Conservation (phyloP, 2,329 filamentous ascomycete genomes). For the Harringtonia lauricola region DNA sequence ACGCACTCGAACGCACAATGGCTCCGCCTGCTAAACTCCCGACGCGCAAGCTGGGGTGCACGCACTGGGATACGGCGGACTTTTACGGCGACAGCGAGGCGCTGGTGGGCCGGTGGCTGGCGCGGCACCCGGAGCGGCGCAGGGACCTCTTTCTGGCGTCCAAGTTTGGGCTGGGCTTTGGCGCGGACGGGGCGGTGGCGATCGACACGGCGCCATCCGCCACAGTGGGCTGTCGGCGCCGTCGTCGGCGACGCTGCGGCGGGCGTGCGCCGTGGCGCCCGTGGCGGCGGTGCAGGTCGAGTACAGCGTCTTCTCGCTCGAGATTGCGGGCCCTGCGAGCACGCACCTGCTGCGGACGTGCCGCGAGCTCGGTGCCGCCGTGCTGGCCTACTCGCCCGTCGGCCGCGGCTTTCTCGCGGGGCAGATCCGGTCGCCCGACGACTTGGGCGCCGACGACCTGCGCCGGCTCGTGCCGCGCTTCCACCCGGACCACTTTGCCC, state of each 20-base stretch:
- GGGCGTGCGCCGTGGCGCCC: constrained; percentile 36
- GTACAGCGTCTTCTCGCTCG: constrained; percentile 36
- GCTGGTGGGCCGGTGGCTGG: constrained; percentile 39
- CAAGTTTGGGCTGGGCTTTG: constrained; percentile 20
- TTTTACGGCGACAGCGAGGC: constrained; percentile 36
- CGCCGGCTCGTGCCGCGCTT: constrained; percentile 36
- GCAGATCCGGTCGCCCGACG: constrained; percentile 28
- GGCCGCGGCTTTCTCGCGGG: constrained; percentile 48
- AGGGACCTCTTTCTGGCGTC: constrained; percentile 35
- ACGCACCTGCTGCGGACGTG: constrained; percentile 40
- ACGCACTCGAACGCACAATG: too few species aligned
- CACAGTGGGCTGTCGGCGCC: constrained; percentile 44
- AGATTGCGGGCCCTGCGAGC: constrained; percentile 41
- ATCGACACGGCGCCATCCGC: constrained; percentile 29
- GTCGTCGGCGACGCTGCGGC: constrained; percentile 35
- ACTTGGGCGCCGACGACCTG: constrained; percentile 37
- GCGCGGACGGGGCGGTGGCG: constrained; percentile 15
- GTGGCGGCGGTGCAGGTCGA: constrained; percentile 31
- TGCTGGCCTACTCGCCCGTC: constrained; percentile 49
- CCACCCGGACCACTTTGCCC: constrained; percentile 37
- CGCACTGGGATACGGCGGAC: constrained; percentile 39
- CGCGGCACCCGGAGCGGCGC: constrained; percentile 33
- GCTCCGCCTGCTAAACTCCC: constrained; percentile 17
- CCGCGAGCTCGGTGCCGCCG: constrained; percentile 45
- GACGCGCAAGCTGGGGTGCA: constrained; percentile 23